These are phyloP conservation scores for Dryas octopetala DNA, from an alignment of 306 rosid species.

Conservation along the genomic window DNA sequence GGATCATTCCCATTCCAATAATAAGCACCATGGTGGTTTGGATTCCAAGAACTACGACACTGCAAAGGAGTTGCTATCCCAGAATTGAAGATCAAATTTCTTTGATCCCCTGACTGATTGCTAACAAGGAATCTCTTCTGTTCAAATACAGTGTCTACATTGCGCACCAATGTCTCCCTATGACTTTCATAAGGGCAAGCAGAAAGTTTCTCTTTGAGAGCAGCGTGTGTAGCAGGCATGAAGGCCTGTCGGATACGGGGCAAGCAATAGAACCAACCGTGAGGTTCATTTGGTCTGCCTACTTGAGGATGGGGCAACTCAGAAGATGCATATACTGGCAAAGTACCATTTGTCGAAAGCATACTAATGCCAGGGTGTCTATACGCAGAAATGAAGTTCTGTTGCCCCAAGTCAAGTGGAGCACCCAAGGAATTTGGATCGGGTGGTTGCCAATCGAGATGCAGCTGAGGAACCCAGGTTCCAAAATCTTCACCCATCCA, in stretches of 20 bases:
- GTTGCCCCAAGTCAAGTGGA: slow-evolving; percentile 48
- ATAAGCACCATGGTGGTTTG: slow-evolving; percentile 29
- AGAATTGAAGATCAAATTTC: slow-evolving; percentile 61
- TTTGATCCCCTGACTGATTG: slow-evolving; percentile 67
- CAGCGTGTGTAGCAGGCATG: slow-evolving; percentile 38
- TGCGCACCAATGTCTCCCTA: slow-evolving; percentile 32
- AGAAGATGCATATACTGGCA: slow-evolving; percentile 39
- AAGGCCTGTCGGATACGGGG: slow-evolving; percentile 57
- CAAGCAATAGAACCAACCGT: slow-evolving; percentile 68
- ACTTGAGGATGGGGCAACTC: slow-evolving; percentile 43
- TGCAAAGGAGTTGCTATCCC: slow-evolving; percentile 51
- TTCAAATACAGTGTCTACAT: slow-evolving; percentile 27
- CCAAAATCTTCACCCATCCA: slow-evolving; percentile 75
- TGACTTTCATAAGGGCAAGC: slow-evolving; percentile 21
- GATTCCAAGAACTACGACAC: slow-evolving; percentile 54
- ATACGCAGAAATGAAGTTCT: slow-evolving; percentile 37
- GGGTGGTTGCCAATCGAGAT: slow-evolving; percentile 54
- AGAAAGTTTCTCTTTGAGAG: slow-evolving; percentile 33
- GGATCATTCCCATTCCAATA: slow-evolving; percentile 34
- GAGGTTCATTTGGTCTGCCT: slow-evolving; percentile 56
- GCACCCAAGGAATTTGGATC: slow-evolving; percentile 38
- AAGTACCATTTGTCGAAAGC: slow-evolving; percentile 36
- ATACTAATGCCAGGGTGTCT: slow-evolving; percentile 36
- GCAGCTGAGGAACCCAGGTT: slow-evolving; percentile 49
- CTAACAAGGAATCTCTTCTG: slow-evolving; percentile 66